phyloP scores from a whole-genome alignment of 176 grass and related monocot genomes.

The Aegilops sharonensis region DNA sequence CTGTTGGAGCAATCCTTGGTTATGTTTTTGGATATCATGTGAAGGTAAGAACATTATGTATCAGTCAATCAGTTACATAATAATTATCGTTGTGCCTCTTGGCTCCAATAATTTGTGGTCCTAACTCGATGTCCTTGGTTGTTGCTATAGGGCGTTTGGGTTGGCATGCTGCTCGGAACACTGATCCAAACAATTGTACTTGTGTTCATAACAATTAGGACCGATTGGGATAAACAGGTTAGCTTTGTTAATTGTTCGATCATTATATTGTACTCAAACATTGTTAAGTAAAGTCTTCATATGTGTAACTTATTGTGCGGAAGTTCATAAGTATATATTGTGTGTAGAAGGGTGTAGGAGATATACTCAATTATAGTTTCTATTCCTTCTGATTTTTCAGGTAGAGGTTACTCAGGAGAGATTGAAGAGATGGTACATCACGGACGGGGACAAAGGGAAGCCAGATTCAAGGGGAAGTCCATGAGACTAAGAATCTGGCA shows the following conservation, averaged over 20 bases:
- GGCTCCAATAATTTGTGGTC: background rate
- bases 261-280: background rate
- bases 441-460: constrained; percentile 18
- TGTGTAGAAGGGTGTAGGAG: background rate
- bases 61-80: background rate
- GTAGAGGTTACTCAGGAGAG: constrained; percentile 49
- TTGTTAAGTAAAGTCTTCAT: background rate
- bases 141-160: constrained; percentile 75
- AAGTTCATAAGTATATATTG: background rate
- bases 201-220: constrained; percentile 55
- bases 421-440: constrained; percentile 57
- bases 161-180: constrained; percentile 77
- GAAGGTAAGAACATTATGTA: constrained; percentile 34
- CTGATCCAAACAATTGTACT: constrained; percentile 68
- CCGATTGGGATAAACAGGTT: constrained; percentile 86
- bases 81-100: background rate
- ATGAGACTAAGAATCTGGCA: background rate
- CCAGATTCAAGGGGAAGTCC: background rate
- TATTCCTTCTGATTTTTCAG: constrained; percentile 4
- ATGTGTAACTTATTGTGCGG: background rate
- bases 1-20: constrained; percentile 67
- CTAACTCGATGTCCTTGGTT: background rate
- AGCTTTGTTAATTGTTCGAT: background rate
- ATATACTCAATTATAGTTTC: background rate
- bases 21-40: constrained; percentile 61